phyloP scores from a whole-genome alignment of 1,284 basidiomycete genomes.

The Exobasidium cylindrosporum region DNA sequence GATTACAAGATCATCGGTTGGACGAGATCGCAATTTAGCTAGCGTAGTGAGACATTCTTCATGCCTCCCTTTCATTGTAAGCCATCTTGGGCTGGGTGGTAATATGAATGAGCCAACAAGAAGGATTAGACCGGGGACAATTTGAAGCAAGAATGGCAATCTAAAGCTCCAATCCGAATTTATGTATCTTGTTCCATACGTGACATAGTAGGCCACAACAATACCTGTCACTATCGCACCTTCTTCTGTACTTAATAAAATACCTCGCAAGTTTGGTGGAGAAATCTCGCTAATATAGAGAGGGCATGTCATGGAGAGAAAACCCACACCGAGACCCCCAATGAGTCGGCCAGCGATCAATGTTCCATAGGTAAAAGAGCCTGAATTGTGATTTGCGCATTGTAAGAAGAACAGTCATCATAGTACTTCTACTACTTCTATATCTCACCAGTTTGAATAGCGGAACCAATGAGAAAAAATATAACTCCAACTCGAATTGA shows the following conservation, averaged over 20 bases:
- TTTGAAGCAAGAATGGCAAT: slow-evolving; percentile 32
- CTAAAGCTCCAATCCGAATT: slow-evolving; percentile 44
- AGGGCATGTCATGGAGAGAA: slow-evolving; percentile 23
- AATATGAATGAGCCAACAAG: slow-evolving; percentile 18
- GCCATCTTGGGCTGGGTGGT: slow-evolving; percentile 31
- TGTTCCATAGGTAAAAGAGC: slow-evolving; percentile 14
- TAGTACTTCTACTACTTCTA: no score
- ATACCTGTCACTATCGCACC: slow-evolving; percentile 70
- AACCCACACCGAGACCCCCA: slow-evolving; percentile 33
- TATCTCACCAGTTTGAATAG: slow-evolving; percentile 54
- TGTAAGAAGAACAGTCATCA: background rate
- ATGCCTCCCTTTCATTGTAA: slow-evolving; percentile 24
- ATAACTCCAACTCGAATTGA: slow-evolving; percentile 60
- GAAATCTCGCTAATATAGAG: slow-evolving; percentile 17
- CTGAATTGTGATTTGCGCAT: background rate
- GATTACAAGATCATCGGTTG: slow-evolving; percentile 18
- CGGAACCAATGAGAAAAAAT: slow-evolving; percentile 55
- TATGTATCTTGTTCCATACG: slow-evolving; percentile 56
- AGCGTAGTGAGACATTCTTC: slow-evolving; percentile 25
- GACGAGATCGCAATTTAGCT: slow-evolving; percentile 60
- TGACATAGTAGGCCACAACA: slow-evolving; percentile 27
- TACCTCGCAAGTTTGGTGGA: slow-evolving; percentile 13
- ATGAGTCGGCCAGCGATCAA: slow-evolving; percentile 57
- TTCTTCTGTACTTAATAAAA: slow-evolving; percentile 60
- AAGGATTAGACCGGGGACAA: slow-evolving; percentile 20